Conservation (phyloP, 2,329 filamentous ascomycete genomes). For the Ophiocordyceps robertsii region DNA sequence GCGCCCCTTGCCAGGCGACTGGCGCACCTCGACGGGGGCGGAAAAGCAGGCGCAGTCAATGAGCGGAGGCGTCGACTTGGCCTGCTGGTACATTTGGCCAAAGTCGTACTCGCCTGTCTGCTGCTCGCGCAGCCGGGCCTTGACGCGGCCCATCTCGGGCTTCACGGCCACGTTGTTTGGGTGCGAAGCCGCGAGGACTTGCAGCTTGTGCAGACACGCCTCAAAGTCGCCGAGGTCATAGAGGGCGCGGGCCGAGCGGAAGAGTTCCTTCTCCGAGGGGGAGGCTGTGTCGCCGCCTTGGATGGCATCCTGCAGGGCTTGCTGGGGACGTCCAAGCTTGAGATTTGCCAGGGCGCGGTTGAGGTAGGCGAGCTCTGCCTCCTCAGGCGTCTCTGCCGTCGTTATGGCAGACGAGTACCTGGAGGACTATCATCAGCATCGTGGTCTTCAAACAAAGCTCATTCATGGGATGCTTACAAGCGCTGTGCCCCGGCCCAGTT, state of each 20-base stretch:
- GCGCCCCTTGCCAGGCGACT: conserved; percentile 25
- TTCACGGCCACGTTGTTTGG: conserved; percentile 19
- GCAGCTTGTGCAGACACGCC: conserved; percentile 20
- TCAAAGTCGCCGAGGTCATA: conserved; percentile 27
- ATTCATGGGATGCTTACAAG: conserved; percentile 14
- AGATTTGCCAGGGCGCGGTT: conserved; percentile 23
- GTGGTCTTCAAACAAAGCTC: background rate
- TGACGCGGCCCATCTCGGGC: conserved; percentile 15
- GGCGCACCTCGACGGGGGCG: conserved; percentile 24
- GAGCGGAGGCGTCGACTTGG: background rate
- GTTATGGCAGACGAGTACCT: conserved; percentile 14
- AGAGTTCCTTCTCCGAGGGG: conserved; percentile 27
- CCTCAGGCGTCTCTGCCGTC: conserved; percentile 17
- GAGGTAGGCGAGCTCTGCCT: conserved; percentile 18
- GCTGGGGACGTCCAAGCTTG: conserved; percentile 12
- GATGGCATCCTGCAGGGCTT: conserved; percentile 17
- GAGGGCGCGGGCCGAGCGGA: conserved; percentile 28
- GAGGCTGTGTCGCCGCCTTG: conserved; percentile 3
- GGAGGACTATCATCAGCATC: background rate
- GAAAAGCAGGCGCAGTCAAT: conserved; percentile 35
- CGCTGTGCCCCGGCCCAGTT: conserved; percentile 16
- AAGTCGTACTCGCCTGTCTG: conserved; percentile 25
- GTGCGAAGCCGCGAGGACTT: conserved; percentile 15
- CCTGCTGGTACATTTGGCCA: background rate
- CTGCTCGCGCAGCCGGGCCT: conserved; percentile 22